Conservation (phyloP, 805 yeast species). For the Yarrowia phangngaensis region DNA sequence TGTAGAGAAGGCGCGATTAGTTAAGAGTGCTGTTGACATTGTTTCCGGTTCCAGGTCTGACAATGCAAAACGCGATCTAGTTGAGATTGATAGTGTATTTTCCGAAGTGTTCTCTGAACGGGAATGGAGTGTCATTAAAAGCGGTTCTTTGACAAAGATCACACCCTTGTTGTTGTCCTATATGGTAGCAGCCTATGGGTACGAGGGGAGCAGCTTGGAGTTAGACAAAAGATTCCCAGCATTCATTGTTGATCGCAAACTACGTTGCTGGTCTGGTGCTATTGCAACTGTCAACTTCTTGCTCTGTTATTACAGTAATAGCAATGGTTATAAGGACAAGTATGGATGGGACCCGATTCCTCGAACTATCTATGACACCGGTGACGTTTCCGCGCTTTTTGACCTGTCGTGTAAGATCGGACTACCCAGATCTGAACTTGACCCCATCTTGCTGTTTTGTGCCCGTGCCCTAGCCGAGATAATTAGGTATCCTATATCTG, state of each 20-base stretch:
- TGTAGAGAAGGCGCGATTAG: background rate
- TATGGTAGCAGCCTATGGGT: background rate
- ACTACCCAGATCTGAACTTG: background rate
- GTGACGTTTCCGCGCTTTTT: background rate
- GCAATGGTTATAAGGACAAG: background rate
- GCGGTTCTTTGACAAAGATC: background rate
- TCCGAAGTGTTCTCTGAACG: background rate
- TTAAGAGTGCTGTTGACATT: background rate
- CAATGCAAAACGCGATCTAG: background rate
- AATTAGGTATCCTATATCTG: background rate
- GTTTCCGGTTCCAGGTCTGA: background rate
- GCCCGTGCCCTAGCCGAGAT: background rate
- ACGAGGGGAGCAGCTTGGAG: background rate
- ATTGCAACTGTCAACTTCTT: conserved; percentile 4
- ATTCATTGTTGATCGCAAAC: background rate
- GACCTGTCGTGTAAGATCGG: conserved; percentile 2
- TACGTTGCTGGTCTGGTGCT: conserved; percentile 9
- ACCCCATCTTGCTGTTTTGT: conserved; percentile 1
- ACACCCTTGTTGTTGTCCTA: conserved; percentile 3
- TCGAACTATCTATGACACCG: background rate
- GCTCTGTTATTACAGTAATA: conserved; percentile 2
- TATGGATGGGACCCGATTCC: conserved; percentile 11
- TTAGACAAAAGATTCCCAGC: conserved; percentile 1
- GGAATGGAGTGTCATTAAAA: background rate
- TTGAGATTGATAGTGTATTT: background rate